Base-by-base conservation (phyloP, 2,329 filamentous ascomycete genomes). In the Botrytis galanthina region DNA sequence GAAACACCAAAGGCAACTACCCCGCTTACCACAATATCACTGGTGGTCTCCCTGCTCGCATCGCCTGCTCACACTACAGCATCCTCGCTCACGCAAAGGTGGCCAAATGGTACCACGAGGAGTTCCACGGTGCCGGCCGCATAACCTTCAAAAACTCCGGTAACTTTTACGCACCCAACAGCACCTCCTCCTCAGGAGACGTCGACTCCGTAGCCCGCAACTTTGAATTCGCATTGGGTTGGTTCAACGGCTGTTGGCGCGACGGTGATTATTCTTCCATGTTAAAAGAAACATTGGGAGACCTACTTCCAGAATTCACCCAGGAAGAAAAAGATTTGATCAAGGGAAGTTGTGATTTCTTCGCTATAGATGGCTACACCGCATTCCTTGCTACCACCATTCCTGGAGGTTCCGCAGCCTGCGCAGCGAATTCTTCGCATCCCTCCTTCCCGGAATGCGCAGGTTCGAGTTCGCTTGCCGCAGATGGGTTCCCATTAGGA, bases 281-380 rank as follows among this genome's bases (percentile, higher is more conserved):
- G 37, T 83, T 84, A 74, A 85, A 85, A 66, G 81, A 83, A 29
- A 86, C 86, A 0, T 80, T 85, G 3, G 79, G 82, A 0, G 82
- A 84, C 29, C 81, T 85, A 29, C 82, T 86, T 3, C 84, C 84
- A 0, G 79, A 75, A 3, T 82, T 90, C 51, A 87, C 82, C 1
- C 75, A 83, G 0, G 81, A 81, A 4, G 84, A 91, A 57, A 81
- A 90, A 26, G 79, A 78, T 2, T 83, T 85, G 71, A 84, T 88
- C 42, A 83, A 83, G 29, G 84, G 84, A 22, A 88, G 87, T 0
- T 84, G 85, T 6, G 88, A 90, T 77, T 88, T 89, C 75, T 83
- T 88, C 61, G 87, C 84, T 4, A 84, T 90, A 46, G 87, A 90
- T 74, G 85, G 87, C 0, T 90, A 90, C 80, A 89, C 87, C 0